Percentiles rank a stretch among this genome's conserved stretches.
Conservation (phyloP, 129 eudicot species). For the Glebionis coronaria region DNA sequence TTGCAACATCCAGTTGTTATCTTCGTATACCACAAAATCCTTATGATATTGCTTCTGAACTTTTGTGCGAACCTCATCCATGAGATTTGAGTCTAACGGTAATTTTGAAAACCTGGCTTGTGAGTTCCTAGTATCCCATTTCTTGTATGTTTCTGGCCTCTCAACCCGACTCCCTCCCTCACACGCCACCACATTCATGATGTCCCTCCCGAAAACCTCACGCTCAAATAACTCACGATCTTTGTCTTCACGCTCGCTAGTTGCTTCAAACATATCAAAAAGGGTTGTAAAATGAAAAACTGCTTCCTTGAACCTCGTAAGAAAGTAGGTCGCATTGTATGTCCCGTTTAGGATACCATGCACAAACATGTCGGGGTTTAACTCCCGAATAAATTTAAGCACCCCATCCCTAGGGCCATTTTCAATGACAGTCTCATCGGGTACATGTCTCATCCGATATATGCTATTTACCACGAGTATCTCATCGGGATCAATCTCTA, state of each 20-base stretch:
- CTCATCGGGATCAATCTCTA: conserved; percentile 41
- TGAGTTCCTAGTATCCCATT: conserved; percentile 37
- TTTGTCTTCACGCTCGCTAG: conserved; percentile 19
- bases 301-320: conserved; percentile 40
- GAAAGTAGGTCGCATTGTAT: conserved; percentile 39
- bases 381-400: conserved; percentile 31
- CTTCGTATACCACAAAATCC: conserved; percentile 56
- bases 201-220: conserved; percentile 49
- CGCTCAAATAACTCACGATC: conserved; percentile 35
- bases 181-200: conserved; percentile 53
- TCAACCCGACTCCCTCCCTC: conserved; percentile 58
- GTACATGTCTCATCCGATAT: conserved; percentile 37
- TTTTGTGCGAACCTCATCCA: conserved; percentile 26
- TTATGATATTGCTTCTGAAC: conserved; percentile 33
- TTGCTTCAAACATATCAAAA: conserved; percentile 47
- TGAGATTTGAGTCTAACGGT: conserved; percentile 18
- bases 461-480: conserved; percentile 42
- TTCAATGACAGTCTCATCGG: conserved; percentile 45
- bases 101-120: conserved; percentile 48
- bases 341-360: conserved; percentile 43
- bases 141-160: conserved; percentile 54
- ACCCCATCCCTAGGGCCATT: conserved; percentile 43
- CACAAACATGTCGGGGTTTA: conserved; percentile 42
- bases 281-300: conserved; percentile 42
- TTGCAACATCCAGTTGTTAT: conserved; percentile 57